phyloP scores from a whole-genome alignment of 2,329 filamentous ascomycete genomes.

The Dactylellina drechsleri region DNA sequence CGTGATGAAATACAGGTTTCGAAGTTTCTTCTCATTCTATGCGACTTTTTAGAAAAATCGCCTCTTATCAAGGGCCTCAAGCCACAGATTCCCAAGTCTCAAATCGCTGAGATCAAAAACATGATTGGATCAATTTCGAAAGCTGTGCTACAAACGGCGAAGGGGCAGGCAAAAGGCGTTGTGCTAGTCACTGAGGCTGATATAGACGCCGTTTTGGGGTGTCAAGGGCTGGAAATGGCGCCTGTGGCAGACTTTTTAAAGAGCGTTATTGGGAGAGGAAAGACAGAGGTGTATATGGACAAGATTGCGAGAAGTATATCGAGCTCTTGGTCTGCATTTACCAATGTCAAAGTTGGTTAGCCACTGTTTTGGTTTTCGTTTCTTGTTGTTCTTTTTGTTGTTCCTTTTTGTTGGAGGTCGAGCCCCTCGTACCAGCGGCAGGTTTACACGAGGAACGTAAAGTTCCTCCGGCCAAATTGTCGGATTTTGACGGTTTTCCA shows the following conservation, averaged over 20 bases:
- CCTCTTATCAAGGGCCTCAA: slow-evolving; percentile 42
- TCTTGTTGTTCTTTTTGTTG: slow-evolving; percentile 11
- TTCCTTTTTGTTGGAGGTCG: slow-evolving; percentile 3
- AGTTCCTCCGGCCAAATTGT: neutral
- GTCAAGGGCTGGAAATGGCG: slow-evolving; percentile 44
- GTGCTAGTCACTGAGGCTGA: slow-evolving; percentile 46
- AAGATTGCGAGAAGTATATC: slow-evolving; percentile 47
- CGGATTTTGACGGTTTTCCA: neutral
- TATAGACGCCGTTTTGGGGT: slow-evolving; percentile 53
- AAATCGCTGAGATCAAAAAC: slow-evolving; percentile 38
- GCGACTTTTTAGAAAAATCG: slow-evolving; percentile 48
- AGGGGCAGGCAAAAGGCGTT: slow-evolving; percentile 37
- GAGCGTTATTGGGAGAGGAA: slow-evolving; percentile 37
- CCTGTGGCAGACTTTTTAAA: slow-evolving; percentile 49
- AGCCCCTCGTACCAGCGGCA: slow-evolving; percentile 1
- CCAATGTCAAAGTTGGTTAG: slow-evolving; percentile 41
- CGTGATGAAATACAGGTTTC: slow-evolving; percentile 24
- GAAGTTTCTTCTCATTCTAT: slow-evolving; percentile 42
- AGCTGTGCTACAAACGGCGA: slow-evolving; percentile 37
- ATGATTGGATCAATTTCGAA: slow-evolving; percentile 45
- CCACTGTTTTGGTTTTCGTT: slow-evolving; percentile 14
- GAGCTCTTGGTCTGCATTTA: slow-evolving; percentile 40
- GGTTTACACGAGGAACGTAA: slow-evolving; percentile 31
- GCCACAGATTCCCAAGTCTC: slow-evolving; percentile 48
- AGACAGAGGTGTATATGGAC: slow-evolving; percentile 49